These are phyloP conservation scores for Lipomyces oligophaga DNA, from an alignment of 805 yeast genomes.

Conservation along the genomic window DNA sequence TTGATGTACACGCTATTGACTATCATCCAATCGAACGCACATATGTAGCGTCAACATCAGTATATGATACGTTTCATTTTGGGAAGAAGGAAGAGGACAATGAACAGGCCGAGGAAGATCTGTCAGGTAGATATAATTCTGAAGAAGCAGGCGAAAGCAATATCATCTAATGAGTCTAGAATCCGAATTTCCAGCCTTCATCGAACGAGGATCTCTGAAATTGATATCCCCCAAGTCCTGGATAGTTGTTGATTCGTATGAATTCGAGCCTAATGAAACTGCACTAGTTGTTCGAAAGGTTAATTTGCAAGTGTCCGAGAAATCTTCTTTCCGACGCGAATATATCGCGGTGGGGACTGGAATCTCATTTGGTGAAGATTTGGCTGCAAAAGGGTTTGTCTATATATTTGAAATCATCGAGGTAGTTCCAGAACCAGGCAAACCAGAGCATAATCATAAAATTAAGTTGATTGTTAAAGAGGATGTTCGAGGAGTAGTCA, in stretches of 20 bases:
- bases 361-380: conserved; percentile 70
- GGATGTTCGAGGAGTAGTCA: conserved; percentile 76
- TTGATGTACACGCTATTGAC: conserved; percentile 60
- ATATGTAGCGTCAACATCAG: conserved; percentile 58
- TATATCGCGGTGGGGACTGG: conserved; percentile 78
- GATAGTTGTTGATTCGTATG: conserved; percentile 62
- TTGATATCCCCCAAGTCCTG: conserved; percentile 72
- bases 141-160: no score
- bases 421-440: conserved; percentile 83
- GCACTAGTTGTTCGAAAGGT: conserved; percentile 55
- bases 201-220: conserved; percentile 58
- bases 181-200: conserved; percentile 40
- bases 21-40: conserved; percentile 66
- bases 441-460: conserved; percentile 77
- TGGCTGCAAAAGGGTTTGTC: conserved; percentile 73
- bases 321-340: conserved; percentile 49
- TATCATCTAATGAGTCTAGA: background rate
- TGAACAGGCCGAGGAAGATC: conserved; percentile 47
- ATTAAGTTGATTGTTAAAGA: conserved; percentile 71
- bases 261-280: conserved; percentile 49
- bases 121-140: background rate
- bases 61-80: conserved; percentile 57
- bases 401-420: conserved; percentile 70
- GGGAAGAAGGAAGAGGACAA: conserved; percentile 70
- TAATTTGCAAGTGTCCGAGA: conserved; percentile 43